Percentiles rank a stretch among this genome's conserved stretches.
Conservation (phyloP, 2,329 filamentous ascomycete species). For the Talaromyces sp. region DNA sequence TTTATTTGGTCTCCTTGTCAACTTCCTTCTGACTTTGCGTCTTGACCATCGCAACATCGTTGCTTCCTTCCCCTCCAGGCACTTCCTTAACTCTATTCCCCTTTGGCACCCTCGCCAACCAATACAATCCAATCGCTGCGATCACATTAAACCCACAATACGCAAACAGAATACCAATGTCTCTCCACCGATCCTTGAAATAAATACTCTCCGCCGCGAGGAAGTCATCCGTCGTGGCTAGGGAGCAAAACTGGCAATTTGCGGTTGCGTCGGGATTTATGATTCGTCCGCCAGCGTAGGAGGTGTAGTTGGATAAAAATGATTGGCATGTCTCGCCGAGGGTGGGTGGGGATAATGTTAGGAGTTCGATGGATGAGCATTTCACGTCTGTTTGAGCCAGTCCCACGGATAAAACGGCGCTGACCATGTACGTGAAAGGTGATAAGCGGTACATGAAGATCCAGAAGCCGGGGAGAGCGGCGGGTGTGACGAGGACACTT, state of each 20-base stretch:
- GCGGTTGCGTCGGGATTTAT: conserved; percentile 57
- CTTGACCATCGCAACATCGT: not conserved
- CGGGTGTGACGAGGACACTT: conserved; percentile 60
- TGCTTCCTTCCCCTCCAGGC: not conserved
- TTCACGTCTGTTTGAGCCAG: conserved; percentile 28
- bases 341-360: conserved; percentile 47
- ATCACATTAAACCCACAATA: conserved; percentile 54
- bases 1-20: not conserved
- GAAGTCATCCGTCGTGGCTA: conserved; percentile 47
- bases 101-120: conserved; percentile 50
- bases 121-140: conserved; percentile 52
- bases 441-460: conserved; percentile 71
- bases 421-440: conserved; percentile 61
- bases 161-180: conserved; percentile 54
- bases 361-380: conserved; percentile 37
- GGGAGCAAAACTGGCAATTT: conserved; percentile 54
- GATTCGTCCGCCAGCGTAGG: conserved; percentile 55
- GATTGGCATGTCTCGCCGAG: conserved; percentile 59
- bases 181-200: conserved; percentile 49
- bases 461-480: conserved; percentile 67
- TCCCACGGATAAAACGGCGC: conserved; percentile 39
- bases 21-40: not conserved
- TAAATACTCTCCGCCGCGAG: conserved; percentile 46
- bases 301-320: conserved; percentile 60
- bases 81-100: conserved; percentile 16